phyloP scores from a whole-genome alignment of 2,329 filamentous ascomycete species.

The Apiospora koreana region DNA sequence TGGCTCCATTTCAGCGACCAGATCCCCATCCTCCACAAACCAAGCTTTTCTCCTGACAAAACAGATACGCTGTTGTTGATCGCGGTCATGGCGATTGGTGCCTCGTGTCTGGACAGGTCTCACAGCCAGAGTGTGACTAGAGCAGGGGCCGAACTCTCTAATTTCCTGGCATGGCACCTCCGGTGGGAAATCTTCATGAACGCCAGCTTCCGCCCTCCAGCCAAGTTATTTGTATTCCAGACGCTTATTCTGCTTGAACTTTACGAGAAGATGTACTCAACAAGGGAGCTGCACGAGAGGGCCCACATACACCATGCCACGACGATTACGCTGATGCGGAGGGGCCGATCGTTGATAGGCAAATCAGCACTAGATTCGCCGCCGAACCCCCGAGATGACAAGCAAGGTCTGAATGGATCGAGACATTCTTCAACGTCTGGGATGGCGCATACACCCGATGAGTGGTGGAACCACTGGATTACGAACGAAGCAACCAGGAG shows the following conservation, averaged over 20 bases:
- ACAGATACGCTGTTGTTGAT: conserved; percentile 84
- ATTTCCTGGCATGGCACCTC: conserved; percentile 90
- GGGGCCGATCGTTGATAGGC: conserved; percentile 87
- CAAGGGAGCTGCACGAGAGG: conserved; percentile 85
- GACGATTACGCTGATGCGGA: conserved; percentile 90
- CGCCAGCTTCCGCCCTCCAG: conserved; percentile 83
- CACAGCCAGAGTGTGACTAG: conserved; percentile 74
- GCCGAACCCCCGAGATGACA: conserved; percentile 68
- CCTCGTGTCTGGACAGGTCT: conserved; percentile 82
- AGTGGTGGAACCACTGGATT: conserved; percentile 97
- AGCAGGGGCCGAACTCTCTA: conserved; percentile 79
- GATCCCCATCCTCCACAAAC: conserved; percentile 90
- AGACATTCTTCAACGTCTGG: conserved; percentile 64
- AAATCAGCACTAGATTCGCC: conserved; percentile 83
- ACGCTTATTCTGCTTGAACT: conserved; percentile 84
- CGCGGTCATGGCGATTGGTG: conserved; percentile 89
- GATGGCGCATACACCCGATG: conserved; percentile 70
- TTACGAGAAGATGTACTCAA: conserved; percentile 98
- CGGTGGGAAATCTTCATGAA: conserved; percentile 96
- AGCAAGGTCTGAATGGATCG: conserved; percentile 48
- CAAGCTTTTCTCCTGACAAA: conserved; percentile 86
- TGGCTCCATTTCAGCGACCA: conserved; percentile 96
- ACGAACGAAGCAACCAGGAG: conserved; percentile 88
- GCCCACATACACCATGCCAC: conserved; percentile 97
- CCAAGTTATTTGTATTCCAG: conserved; percentile 96